Evolutionary conservation across 176 grass and related monocot genomes (phyloP).

Genomic region (Juncus effusus): DNA sequence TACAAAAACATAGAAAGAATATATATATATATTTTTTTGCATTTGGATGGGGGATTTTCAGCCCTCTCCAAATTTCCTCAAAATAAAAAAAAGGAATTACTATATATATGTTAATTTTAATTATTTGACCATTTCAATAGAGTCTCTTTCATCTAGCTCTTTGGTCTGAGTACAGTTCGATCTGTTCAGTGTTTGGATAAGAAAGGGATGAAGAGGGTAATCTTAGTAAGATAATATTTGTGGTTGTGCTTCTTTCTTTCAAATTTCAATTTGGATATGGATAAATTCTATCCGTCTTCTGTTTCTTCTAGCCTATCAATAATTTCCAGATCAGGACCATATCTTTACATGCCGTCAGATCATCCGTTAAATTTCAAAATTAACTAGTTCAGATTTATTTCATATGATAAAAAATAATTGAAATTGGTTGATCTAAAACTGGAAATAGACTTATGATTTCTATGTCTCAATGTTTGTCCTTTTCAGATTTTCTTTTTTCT

Average conservation of each 20-base stretch:
- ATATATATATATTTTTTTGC: not conserved
- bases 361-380: too few relatives aligned
- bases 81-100: too few relatives aligned
- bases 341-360: too few relatives aligned
- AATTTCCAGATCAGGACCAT: not conserved
- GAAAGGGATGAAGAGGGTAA: constrained; percentile 53
- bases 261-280: constrained; percentile 41
- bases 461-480: too few relatives aligned
- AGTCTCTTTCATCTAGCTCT: not conserved
- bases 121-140: not conserved
- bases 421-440: too few relatives aligned
- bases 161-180: constrained; percentile 3
- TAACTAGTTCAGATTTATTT: too few relatives aligned
- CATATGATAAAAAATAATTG: too few relatives aligned
- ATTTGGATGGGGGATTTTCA: too few relatives aligned
- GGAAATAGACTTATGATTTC: too few relatives aligned
- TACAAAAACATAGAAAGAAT: not conserved
- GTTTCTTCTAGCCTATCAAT: constrained; percentile 49
- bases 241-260: constrained; percentile 54
- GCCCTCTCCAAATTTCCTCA: too few relatives aligned
- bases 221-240: constrained; percentile 41
- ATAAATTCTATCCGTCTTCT: constrained; percentile 48
- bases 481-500: too few relatives aligned
- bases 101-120: constrained; percentile 1
- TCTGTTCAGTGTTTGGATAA: constrained; percentile 44